These are phyloP conservation scores for Penicillium tannophilum DNA, from an alignment of 495 filamentous ascomycete genomes.

Conservation along the genomic window DNA sequence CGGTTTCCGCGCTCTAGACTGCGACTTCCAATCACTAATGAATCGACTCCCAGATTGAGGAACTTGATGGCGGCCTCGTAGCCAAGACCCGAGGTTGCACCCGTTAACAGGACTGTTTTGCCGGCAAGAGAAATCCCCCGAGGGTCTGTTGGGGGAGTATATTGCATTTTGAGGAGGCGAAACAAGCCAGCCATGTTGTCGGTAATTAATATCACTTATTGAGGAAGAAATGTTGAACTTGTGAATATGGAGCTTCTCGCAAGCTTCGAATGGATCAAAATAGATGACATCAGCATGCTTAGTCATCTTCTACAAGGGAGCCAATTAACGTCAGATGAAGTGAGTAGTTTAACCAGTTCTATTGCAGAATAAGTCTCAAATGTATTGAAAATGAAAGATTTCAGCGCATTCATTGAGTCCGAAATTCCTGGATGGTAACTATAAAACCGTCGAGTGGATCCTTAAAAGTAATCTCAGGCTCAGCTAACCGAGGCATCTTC, in stretches of 20 bases:
- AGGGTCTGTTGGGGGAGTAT: slow-evolving; percentile 40
- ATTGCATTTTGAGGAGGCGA: slow-evolving; percentile 42
- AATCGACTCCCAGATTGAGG: slow-evolving; percentile 42
- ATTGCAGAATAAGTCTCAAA: no score
- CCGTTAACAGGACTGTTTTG: slow-evolving; percentile 59
- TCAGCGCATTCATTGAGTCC: no score
- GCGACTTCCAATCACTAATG: slow-evolving; percentile 47
- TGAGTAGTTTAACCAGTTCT: no score
- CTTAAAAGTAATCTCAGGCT: no score
- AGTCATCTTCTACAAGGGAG: neutral
- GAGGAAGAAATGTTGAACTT: neutral
- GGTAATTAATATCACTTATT: neutral
- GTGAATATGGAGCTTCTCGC: neutral
- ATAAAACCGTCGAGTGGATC: no score
- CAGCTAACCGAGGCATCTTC: no score
- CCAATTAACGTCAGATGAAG: no score
- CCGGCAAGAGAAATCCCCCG: slow-evolving; percentile 41
- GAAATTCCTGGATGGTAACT: no score
- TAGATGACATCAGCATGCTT: slow-evolving; percentile 10
- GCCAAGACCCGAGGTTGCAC: slow-evolving; percentile 55
- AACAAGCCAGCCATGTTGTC: slow-evolving; percentile 40
- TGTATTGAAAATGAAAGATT: no score
- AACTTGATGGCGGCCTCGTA: slow-evolving; percentile 51
- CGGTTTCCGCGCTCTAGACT: slow-evolving; percentile 46
- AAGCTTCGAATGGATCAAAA: slow-evolving; percentile 2